phyloP scores from a whole-genome alignment of 768 basidiomycete genomes.

The Boletus bicolor region DNA sequence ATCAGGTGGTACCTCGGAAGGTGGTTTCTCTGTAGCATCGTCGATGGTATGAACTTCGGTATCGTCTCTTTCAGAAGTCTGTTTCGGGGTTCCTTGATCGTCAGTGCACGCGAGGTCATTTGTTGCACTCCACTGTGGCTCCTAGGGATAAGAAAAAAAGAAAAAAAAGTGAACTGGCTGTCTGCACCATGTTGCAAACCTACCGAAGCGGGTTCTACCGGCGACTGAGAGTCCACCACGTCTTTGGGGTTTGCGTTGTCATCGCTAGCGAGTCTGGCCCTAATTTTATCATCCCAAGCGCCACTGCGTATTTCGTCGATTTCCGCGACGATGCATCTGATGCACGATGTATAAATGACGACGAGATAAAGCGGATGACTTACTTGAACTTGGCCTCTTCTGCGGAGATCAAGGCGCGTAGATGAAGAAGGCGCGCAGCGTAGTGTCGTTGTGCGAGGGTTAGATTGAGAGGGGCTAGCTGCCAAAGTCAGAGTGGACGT shows the following conservation, averaged over 20 bases:
- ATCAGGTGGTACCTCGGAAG: neutral
- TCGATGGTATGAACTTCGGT: neutral
- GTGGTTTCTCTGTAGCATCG: constrained; percentile 1
- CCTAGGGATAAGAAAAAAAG: neutral
- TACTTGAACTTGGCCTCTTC: constrained; percentile 83
- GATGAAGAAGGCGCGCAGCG: constrained; percentile 61
- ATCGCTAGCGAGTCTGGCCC: constrained; percentile 28
- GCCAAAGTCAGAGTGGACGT: constrained; percentile 5
- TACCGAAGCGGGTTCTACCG: constrained; percentile 8
- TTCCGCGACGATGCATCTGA: constrained; percentile 64
- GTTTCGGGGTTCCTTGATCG: neutral
- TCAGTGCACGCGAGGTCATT: constrained; percentile 3
- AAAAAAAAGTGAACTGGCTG: neutral
- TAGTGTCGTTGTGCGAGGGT: constrained; percentile 77
- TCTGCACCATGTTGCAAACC: neutral
- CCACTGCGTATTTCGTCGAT: constrained; percentile 76
- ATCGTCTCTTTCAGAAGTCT: constrained; percentile 5
- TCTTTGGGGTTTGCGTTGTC: constrained; percentile 5
- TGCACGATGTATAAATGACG: neutral
- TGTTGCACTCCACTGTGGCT: constrained; percentile 7
- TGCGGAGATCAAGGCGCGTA: constrained; percentile 63
- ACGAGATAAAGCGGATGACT: constrained; percentile 10
- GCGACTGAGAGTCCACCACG: neutral
- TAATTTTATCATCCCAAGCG: constrained; percentile 55
- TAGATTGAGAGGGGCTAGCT: constrained; percentile 59